Evolutionary conservation across 2,329 filamentous ascomycete genomes (phyloP), one percentile per base, ranked within the genome.

Genomic region (Ophiosphaerella narmari): DNA sequence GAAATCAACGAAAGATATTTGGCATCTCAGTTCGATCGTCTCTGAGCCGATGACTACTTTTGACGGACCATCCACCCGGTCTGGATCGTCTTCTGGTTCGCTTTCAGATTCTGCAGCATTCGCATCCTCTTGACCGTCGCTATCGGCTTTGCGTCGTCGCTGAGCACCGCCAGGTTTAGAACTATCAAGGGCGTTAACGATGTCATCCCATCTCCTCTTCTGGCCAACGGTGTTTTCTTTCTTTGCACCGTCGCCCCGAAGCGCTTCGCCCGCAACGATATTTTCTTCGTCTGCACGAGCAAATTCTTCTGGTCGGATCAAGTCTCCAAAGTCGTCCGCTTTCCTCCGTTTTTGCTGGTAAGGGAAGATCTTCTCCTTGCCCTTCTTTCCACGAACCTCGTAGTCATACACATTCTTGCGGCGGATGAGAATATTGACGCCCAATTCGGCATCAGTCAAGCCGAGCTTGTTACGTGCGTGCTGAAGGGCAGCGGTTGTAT

Each of bases 221-320:
- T 93, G 92, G 14, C 93, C 94, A 16, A 96, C 81, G 9, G 73
- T 66, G 37, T 75, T 70, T 49, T 77, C 73, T 48, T 74, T 72
- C 61, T 75, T 75, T 39, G 81, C 80, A 12, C 78, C 78, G 31
- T 81, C 78, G 16, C 77, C 74, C 32, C 78, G 79, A 48, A 84
- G 77, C 41, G 87, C 85, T 43, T 87, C 83, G 11, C 83, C 84
- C 35, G 90, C 87, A 14, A 84, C 80, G 50, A 87, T 85, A 60
- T 96, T 91, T 49, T 91, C 86, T 74, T 97, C 94, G 68, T 99
- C 94, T 0, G 92, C 93, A 50, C 92, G 85, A 1, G 97, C 81
- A 68, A 93, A 99, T 57, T 99, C 94, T 71, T 97, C 94, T 0
- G 93, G 90, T 46, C 91, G 86, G 61, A 99, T 97, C 13, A 95